Evolutionary conservation across 2,329 filamentous ascomycete genomes (phyloP), one percentile per base, ranked within the genome.

Genomic region (Ascochyta clinopodiicola): DNA sequence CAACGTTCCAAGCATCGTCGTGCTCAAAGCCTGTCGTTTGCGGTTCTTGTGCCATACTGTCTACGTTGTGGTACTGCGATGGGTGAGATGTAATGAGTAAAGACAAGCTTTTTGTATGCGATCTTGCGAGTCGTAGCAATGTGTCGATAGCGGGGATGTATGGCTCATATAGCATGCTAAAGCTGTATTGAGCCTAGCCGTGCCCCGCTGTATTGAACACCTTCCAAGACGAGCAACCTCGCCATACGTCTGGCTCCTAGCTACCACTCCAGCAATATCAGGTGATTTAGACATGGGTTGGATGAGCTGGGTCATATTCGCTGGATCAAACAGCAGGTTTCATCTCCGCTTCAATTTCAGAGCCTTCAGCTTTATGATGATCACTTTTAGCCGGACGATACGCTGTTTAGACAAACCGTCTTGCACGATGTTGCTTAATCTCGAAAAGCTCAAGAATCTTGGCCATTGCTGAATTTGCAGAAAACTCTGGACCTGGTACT

Each of bases 1-100:
- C 68, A 21, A 51, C 34, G 43, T 76, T 70, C 58, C 75, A 77
- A 15, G 75, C 64, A 36, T 73, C 69, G 3, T 64, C 61, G 42
- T 77, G 74, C 7, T 59, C 57, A 57, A 77, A 73, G 38, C 67
- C 71, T 40, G 44, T 55, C 19, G 58, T 39, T 43, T 64, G 49
- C 4, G 47, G 45, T 44, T 51, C 31, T 51, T 62, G 57, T 21
- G 51, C 34, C 64, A 67, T 67, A 29, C 35, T 48, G 10, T 13
- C 2, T 25, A 6, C 15, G 38, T 24, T 9, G 5, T 3, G 13
- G 7, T 1, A 12, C 10, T 29, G 3, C 0, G 31, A 19, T 25
- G 29, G 12, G n/a, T 22, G 17, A 7, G 1, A 2, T 15, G 19
- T 2, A 8, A 29, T 15, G 21, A 34, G 13, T 4, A 36, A 17